Evolutionary conservation across 2,329 filamentous ascomycete species (phyloP), one percentile per base, ranked within the genome.

Genomic region (Cephalotrichum gorgonifer): DNA sequence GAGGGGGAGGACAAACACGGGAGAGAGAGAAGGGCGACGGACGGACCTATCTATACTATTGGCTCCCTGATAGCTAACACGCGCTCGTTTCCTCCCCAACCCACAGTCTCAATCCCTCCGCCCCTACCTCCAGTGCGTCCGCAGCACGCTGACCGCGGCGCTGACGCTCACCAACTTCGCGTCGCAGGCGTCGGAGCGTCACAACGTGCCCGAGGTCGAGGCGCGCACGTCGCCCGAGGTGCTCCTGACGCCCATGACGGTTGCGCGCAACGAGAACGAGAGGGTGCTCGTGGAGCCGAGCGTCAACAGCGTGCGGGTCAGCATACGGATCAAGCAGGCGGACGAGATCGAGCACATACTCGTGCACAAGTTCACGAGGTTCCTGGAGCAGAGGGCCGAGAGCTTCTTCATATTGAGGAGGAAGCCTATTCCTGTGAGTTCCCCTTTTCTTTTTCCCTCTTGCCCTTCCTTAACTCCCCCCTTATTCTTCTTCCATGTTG

Each of bases 251-350:
- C 90, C 91, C 17, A 73, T 98, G 55, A 89, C 85, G 26, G 82
- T 98, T 57, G 86, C 91, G 54, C 83, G 93, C 55, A 98, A 98
- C 69, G 90, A 97, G 70, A 95, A 96, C 66, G 93, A 98, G 77
- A 84, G 86, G 59, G 91, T 98, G 57, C 75, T 95, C 53, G 95
- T 97, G 64, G 91, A 97, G 72, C 90, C 93, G 48, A 93, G 87
- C 66, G 85, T 97, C 72, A 98, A 98, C 78, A 94, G 87, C 57
- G 86, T 98, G 57, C 85, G 93, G 58, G 86, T 98, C 62, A 95
- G 88, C 78, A 95, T 98, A 73, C 88, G 91, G 75, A 96, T 98
- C 69, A 98, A 98, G 74, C 93, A 98, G 75, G 93, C 93, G 54
- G 93, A 98, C 67, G 93, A 98, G 73, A 98, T 97, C 61, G 93